Conservation (phyloP, 768 basidiomycete genomes). For the Termitomyces sp. region DNA sequence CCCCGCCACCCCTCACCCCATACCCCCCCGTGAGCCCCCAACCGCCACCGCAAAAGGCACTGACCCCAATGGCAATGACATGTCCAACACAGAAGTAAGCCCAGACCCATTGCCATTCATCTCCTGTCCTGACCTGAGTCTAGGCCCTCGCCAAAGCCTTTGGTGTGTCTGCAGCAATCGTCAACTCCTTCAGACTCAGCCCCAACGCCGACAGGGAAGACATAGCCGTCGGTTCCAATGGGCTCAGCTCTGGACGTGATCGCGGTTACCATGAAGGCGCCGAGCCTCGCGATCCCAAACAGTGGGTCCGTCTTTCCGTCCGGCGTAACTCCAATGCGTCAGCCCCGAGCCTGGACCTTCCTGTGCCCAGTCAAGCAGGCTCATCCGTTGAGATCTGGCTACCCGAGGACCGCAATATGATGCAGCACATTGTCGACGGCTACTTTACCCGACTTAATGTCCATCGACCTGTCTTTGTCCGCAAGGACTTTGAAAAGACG, state of each 20-base stretch:
- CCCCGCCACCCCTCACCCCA: conserved; percentile 15
- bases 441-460: conserved; percentile 77
- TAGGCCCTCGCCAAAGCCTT: conserved; percentile 74
- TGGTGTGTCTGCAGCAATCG: conserved; percentile 69
- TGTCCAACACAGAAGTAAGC: conserved; percentile 61
- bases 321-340: conserved; percentile 39
- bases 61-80: conserved; percentile 76
- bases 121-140: neutral
- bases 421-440: conserved; percentile 54
- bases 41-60: conserved; percentile 57
- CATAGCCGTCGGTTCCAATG: conserved; percentile 70
- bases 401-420: conserved; percentile 71
- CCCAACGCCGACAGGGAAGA: conserved; percentile 59
- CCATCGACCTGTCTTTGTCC: conserved; percentile 74
- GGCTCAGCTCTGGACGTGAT: conserved; percentile 66
- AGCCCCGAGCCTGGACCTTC: conserved; percentile 29
- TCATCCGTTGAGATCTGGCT: conserved; percentile 56
- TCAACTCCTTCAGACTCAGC: conserved; percentile 56
- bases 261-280: conserved; percentile 47
- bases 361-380: conserved; percentile 21
- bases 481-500: conserved; percentile 60
- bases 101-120: neutral
- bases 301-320: conserved; percentile 57
- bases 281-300: conserved; percentile 51
- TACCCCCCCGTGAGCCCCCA: conserved; percentile 15